A percentile compares a stretch with the other conserved stretches of the same genome.
Conservation (phyloP, 1,284 basidiomycete species). For the Pseudozyma hubeiensis region DNA sequence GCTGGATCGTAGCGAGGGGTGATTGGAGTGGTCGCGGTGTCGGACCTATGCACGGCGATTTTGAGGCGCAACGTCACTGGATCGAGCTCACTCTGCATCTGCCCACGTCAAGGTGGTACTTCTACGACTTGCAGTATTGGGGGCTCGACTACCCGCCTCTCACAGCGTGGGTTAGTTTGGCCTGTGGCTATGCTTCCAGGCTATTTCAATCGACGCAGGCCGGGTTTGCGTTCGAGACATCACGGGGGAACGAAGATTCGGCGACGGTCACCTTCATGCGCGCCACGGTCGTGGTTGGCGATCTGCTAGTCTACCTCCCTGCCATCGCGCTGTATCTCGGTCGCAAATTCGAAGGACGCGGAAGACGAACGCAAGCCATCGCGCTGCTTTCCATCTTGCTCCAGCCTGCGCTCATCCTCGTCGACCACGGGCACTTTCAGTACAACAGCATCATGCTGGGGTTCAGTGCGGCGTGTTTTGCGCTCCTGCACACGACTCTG, state of each 20-base stretch:
- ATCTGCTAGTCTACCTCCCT: slow-evolving; percentile 80
- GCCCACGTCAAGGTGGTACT: slow-evolving; percentile 82
- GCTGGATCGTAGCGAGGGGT: slow-evolving; percentile 50
- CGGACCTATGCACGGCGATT: slow-evolving; percentile 88
- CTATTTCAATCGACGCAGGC: slow-evolving; percentile 36
- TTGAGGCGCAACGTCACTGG: slow-evolving; percentile 94
- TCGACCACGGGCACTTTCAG: slow-evolving; percentile 94
- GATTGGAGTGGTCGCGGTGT: slow-evolving; percentile 74
- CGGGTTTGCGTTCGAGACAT: slow-evolving; percentile 76
- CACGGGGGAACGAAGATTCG: slow-evolving; percentile 80
- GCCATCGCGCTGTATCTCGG: slow-evolving; percentile 70
- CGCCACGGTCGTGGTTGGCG: slow-evolving; percentile 78
- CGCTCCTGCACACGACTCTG: slow-evolving; percentile 58
- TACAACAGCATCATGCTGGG: slow-evolving; percentile 68
- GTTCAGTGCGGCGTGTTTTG: slow-evolving; percentile 57
- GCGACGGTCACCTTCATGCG: slow-evolving; percentile 80
- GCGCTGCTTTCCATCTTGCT: slow-evolving; percentile 74
- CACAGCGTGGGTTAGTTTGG: slow-evolving; percentile 75
- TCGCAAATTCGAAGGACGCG: slow-evolving; percentile 57
- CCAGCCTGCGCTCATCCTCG: slow-evolving; percentile 83
- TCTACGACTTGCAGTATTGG: slow-evolving; percentile 88
- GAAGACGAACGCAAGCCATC: slow-evolving; percentile 59
- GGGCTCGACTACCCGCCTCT: slow-evolving; percentile 84
- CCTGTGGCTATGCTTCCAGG: slow-evolving; percentile 33
- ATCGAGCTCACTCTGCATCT: slow-evolving; percentile 86